Conservation (phyloP, 2,329 filamentous ascomycete genomes). For the Leptographium procerum region DNA sequence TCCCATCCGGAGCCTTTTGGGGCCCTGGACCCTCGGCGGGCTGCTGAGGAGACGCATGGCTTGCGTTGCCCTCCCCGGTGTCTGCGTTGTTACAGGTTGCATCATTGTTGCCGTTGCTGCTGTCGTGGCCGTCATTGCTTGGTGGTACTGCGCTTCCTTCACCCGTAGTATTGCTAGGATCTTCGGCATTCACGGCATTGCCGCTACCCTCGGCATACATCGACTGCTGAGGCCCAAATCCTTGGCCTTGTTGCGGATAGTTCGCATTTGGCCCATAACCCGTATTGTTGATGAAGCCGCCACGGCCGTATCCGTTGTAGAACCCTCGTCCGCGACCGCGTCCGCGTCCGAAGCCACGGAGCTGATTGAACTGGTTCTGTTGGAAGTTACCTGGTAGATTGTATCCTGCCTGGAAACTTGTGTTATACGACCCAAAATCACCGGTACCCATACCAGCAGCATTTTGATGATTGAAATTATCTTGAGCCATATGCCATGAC, state of each 20-base stretch:
- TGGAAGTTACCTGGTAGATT: constrained; percentile 79
- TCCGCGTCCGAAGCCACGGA: constrained; percentile 55
- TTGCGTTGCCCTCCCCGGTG: neutral
- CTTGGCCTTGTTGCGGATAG: neutral
- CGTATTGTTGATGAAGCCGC: constrained; percentile 26
- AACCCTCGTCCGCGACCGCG: constrained; percentile 56
- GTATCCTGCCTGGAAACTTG: constrained; percentile 66
- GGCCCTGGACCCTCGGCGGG: neutral
- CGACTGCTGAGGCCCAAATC: constrained; percentile 1
- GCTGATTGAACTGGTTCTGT: constrained; percentile 69
- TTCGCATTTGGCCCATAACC: neutral
- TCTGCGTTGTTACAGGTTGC: constrained; percentile 18
- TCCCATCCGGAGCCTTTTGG: constrained; percentile 5
- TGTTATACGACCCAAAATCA: constrained; percentile 71
- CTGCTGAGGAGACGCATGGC: no score
- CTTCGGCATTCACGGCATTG: neutral
- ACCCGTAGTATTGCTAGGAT: neutral
- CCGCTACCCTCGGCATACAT: neutral
- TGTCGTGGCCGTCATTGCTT: neutral
- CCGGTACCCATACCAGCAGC: constrained; percentile 67
- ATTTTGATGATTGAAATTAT: constrained; percentile 84
- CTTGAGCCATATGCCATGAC: constrained; percentile 74
- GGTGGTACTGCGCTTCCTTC: neutral
- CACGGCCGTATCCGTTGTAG: constrained; percentile 43
- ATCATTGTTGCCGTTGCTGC: neutral